Conservation (phyloP, 2,329 filamentous ascomycete species). For the Fusarium nanum region DNA sequence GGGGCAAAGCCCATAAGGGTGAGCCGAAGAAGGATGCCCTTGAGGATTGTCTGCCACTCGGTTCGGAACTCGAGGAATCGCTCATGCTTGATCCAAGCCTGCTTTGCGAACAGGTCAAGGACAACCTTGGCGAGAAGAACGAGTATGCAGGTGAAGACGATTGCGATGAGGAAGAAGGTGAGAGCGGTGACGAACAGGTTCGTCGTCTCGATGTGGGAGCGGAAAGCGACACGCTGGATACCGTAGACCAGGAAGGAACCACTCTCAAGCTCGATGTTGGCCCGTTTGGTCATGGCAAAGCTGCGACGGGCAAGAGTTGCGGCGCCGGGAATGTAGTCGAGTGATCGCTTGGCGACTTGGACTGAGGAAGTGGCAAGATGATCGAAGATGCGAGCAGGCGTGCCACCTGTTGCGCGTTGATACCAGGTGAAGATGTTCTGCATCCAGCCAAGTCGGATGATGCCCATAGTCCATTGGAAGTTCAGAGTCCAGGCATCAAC, state of each 20-base stretch:
- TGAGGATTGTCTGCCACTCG: constrained; percentile 90
- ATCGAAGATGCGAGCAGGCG: constrained; percentile 80
- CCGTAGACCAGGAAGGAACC: constrained; percentile 76
- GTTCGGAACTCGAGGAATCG: constrained; percentile 94
- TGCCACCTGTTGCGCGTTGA: constrained; percentile 90
- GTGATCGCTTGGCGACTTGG: constrained; percentile 75
- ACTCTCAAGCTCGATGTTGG: constrained; percentile 64
- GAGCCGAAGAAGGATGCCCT: constrained; percentile 91
- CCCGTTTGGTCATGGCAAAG: constrained; percentile 64
- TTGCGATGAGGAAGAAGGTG: constrained; percentile 87
- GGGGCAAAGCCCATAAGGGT: constrained; percentile 91
- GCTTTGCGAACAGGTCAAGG: constrained; percentile 79
- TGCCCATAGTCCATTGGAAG: constrained; percentile 98
- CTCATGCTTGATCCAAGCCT: constrained; percentile 81
- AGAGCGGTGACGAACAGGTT: constrained; percentile 95
- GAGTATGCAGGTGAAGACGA: constrained; percentile 76
- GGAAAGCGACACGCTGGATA: constrained; percentile 91
- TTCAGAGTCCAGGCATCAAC: constrained; percentile 95
- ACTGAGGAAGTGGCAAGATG: constrained; percentile 80
- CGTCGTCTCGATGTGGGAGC: constrained; percentile 83
- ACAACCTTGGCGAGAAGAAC: constrained; percentile 83
- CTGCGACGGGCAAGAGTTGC: constrained; percentile 64
- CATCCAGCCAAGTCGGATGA: constrained; percentile 85
- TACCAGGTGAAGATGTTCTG: constrained; percentile 95
- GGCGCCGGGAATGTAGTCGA: constrained; percentile 55